Evolutionary conservation across 2,329 filamentous ascomycete species (phyloP).

Genomic region (Lasiodiplodia hormozganensis): DNA sequence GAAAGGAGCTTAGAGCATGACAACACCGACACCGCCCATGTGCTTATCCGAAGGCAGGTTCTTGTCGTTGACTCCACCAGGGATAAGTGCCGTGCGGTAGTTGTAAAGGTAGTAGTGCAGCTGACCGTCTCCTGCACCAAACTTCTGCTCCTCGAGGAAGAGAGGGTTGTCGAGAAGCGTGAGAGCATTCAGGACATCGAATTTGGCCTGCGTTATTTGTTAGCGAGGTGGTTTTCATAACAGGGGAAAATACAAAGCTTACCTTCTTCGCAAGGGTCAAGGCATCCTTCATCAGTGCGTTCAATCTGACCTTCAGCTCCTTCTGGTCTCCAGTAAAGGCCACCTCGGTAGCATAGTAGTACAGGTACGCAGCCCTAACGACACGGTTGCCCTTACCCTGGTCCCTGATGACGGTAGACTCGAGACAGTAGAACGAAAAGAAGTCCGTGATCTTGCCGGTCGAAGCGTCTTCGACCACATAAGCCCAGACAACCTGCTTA

Average conservation of each 20-base stretch:
- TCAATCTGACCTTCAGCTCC: constrained; percentile 79
- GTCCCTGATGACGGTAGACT: constrained; percentile 88
- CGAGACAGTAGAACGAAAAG: constrained; percentile 94
- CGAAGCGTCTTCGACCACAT: constrained; percentile 77
- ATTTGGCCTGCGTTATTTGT: constrained; percentile 62
- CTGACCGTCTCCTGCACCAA: constrained; percentile 91
- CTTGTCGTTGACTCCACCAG: constrained; percentile 80
- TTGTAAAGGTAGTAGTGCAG: constrained; percentile 98
- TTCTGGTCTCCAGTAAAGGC: constrained; percentile 42
- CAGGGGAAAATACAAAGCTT: constrained; percentile 24
- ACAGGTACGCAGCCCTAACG: constrained; percentile 91
- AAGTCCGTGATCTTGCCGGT: constrained; percentile 91
- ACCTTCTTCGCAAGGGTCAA: constrained; percentile 85
- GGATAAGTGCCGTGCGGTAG: constrained; percentile 85
- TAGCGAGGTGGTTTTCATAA: not conserved
- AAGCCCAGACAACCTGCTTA: constrained; percentile 89
- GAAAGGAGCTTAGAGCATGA: constrained; percentile 68
- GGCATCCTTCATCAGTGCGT: constrained; percentile 80
- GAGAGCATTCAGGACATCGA: constrained; percentile 96
- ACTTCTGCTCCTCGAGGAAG: constrained; percentile 93
- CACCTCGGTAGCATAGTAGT: constrained; percentile 79
- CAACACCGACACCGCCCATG: constrained; percentile 87
- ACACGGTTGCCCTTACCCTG: constrained; percentile 69
- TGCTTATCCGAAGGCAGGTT: constrained; percentile 79
- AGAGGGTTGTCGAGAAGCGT: constrained; percentile 92